Evolutionary conservation across 352 stramenopile genomes (phyloP), one percentile per base, ranked within the genome.

Genomic region (Blastocystis sp.): DNA sequence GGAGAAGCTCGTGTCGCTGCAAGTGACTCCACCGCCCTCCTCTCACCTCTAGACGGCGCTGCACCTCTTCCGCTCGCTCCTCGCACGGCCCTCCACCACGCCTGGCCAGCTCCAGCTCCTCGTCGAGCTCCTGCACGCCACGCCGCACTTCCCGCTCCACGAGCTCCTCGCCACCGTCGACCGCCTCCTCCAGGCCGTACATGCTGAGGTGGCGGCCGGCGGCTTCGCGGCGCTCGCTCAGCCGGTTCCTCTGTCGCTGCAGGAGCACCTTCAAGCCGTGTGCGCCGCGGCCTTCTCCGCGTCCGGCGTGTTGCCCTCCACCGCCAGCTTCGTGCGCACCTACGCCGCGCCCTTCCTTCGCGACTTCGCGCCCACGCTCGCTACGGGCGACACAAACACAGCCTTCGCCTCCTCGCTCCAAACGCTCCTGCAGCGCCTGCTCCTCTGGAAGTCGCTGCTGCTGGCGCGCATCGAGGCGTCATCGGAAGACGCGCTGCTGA

Each of bases 31-130:
- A 34, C 4, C 5, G 4, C 28, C 14, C 4, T 28, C 2, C 2
- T 34, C 21, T 62, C 71, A 65, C 41, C 43, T 61, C 28, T 43
- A 81, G 40, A 43, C 56, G 28, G n/a, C 66, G 9, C 45, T 28
- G 17, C 28, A 62, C 40, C 62, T 81, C 48, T 81, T 34, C n/a
- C 14, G 43, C 19, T 34, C 52, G 14, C 23, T 81, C 21, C 56
- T 81, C 14, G 19, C 40, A 2, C 38, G 41, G 2, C 21, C n/a
- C 66, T 52, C 56, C 11, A 21, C 40, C 14, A 41, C 43, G 14
- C 28, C 52, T 1, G 62, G 43, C 3, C 71, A 81, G 23, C 48
- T 81, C 40, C 71, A 66, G 45, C 71, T 81, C 71, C 66, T 81
- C 56, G 10, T 81, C 23, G 71, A 81, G 17, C 62, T 28, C 10